Conservation (phyloP, 2,329 filamentous ascomycete genomes). For the Ophiobolus disseminans region DNA sequence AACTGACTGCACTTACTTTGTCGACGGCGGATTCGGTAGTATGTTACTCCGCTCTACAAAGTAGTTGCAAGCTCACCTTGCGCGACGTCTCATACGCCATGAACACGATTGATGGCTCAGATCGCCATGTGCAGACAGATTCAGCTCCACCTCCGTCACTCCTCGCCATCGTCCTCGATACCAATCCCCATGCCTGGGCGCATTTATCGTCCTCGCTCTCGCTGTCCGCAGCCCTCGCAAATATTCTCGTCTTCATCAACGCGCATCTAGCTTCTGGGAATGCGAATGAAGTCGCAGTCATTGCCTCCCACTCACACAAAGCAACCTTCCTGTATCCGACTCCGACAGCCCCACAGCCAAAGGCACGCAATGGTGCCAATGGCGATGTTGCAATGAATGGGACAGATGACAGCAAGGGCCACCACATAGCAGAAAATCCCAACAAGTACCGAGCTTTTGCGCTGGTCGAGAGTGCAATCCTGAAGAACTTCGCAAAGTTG, state of each 20-base stretch:
- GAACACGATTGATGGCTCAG: constrained; percentile 70
- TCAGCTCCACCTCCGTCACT: constrained; percentile 75
- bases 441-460: constrained; percentile 97
- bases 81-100: constrained; percentile 52
- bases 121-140: constrained; percentile 51
- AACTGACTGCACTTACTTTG: not conserved
- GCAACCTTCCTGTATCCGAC: constrained; percentile 89
- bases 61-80: not conserved
- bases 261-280: constrained; percentile 94
- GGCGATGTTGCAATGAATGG: constrained; percentile 39
- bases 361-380: constrained; percentile 28
- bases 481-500: constrained; percentile 75
- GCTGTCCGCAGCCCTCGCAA: constrained; percentile 82
- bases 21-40: not conserved
- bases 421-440: constrained; percentile 56
- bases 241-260: constrained; percentile 95
- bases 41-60: not conserved
- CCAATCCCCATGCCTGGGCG: constrained; percentile 94
- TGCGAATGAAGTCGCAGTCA: constrained; percentile 87
- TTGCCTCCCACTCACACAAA: constrained; percentile 86
- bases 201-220: constrained; percentile 76
- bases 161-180: constrained; percentile 90
- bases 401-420: constrained; percentile 19
- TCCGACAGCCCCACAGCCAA: constrained; percentile 36
- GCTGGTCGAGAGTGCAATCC: constrained; percentile 81